Evolutionary conservation across 768 basidiomycete species (phyloP).

Genomic region (Termitomyces sp.): DNA sequence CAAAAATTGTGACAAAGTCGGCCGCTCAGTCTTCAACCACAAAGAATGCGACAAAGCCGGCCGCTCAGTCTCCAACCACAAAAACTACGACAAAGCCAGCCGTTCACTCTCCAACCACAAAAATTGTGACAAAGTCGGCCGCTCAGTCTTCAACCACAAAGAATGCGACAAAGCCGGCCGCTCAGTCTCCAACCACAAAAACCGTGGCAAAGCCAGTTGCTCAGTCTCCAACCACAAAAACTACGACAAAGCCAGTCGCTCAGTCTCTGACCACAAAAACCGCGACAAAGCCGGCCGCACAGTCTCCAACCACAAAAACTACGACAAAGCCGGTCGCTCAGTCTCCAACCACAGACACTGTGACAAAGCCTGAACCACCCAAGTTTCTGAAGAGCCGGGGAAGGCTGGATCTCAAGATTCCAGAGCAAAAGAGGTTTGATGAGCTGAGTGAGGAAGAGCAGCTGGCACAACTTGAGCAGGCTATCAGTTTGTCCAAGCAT

Average conservation of each 20-base stretch:
- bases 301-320: neutral
- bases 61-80: neutral
- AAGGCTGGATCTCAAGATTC: slow-evolving; percentile 4
- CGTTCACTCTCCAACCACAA: neutral
- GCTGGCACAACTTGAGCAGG: slow-evolving; percentile 29
- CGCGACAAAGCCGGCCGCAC: neutral
- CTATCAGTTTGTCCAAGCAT: slow-evolving; percentile 25
- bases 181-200: neutral
- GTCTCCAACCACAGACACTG: neutral
- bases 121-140: neutral
- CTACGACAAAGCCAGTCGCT: neutral
- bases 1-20: neutral
- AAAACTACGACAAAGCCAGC: neutral
- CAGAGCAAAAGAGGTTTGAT: slow-evolving; percentile 9
- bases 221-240: neutral
- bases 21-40: neutral
- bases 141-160: neutral
- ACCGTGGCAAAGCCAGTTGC: neutral
- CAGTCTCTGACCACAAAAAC: neutral
- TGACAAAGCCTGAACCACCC: neutral
- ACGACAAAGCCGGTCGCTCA: neutral
- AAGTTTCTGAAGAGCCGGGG: neutral
- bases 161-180: neutral
- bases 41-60: neutral
- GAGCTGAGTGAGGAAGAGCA: slow-evolving; percentile 25